Percentiles rank a stretch among this genome's conserved stretches.
Conservation (phyloP, 1,284 basidiomycete species). For the Afroboletus lepidellus region DNA sequence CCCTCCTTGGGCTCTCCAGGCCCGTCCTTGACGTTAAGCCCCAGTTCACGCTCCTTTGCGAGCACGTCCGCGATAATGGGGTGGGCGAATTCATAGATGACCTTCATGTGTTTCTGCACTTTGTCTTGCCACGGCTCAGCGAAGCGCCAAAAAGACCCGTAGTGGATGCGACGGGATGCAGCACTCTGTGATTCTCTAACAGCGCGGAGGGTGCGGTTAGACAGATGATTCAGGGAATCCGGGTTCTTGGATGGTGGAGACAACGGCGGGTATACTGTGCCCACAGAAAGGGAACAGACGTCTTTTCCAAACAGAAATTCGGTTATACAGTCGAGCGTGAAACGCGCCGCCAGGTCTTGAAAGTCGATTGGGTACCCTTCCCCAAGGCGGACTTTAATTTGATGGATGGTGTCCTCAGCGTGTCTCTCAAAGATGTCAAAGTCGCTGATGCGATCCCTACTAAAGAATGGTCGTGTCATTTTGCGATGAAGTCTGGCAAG, state of each 20-base stretch:
- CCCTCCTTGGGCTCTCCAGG: constrained; percentile 15
- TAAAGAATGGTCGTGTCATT: too few species aligned
- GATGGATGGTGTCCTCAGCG: too few species aligned
- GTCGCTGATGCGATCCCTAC: too few species aligned
- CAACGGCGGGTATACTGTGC: constrained; percentile 36
- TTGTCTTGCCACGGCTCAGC: constrained; percentile 25
- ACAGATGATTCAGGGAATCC: constrained; percentile 10
- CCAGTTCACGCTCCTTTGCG: constrained; percentile 22
- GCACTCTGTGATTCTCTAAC: constrained; percentile 20
- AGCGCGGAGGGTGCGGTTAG: constrained; percentile 30
- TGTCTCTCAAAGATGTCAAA: too few species aligned
- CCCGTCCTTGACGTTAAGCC: background rate
- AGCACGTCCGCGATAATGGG: constrained; percentile 31
- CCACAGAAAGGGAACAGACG: constrained; percentile 38
- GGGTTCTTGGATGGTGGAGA: constrained; percentile 22
- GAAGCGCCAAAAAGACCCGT: constrained; percentile 27
- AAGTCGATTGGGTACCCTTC: too few species aligned
- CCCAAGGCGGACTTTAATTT: too few species aligned
- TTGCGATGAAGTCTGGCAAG: too few species aligned
- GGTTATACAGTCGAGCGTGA: too few species aligned
- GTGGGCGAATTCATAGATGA: constrained; percentile 27
- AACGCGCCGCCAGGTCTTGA: too few species aligned
- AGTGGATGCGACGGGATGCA: constrained; percentile 11
- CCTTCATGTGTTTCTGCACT: constrained; percentile 16
- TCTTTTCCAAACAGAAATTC: too few species aligned